A percentile compares a stretch with the other conserved stretches of the same genome.
These are phyloP conservation scores for Melanopsichium pennsylvanicum DNA, from an alignment of 1,284 basidiomycete genomes.

Conservation along the genomic window DNA sequence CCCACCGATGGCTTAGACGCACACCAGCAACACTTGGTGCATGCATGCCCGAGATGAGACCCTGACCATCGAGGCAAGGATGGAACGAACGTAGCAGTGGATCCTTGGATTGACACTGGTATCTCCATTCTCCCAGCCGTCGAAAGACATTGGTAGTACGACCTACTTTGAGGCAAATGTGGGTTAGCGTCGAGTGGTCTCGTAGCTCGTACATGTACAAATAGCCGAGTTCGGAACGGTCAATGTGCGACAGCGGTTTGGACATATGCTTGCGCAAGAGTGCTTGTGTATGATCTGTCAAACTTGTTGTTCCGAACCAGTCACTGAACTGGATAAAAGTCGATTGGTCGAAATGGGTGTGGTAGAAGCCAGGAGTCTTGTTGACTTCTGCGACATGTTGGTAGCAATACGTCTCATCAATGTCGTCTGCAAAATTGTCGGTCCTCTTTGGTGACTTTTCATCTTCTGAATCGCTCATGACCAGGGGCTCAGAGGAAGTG, in stretches of 20 bases:
- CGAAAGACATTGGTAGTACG: conserved; percentile 39
- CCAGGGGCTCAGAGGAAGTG: conserved; percentile 4
- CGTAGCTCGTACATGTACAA: conserved; percentile 54
- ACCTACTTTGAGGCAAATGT: conserved; percentile 50
- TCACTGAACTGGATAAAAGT: conserved; percentile 16
- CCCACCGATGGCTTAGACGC: conserved; percentile 44
- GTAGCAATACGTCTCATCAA: conserved; percentile 40
- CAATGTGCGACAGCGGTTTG: conserved; percentile 6
- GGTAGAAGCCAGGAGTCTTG: conserved; percentile 40
- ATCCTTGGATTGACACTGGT: conserved; percentile 42
- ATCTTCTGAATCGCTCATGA: conserved; percentile 15
- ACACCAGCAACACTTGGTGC: conserved; percentile 12
- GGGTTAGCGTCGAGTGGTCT: conserved; percentile 15
- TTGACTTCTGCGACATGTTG: conserved; percentile 54
- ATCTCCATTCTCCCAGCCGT: conserved; percentile 44
- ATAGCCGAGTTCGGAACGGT: conserved; percentile 38
- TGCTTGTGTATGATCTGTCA: conserved; percentile 27
- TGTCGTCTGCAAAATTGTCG: conserved; percentile 6
- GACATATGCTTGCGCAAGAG: conserved; percentile 36
- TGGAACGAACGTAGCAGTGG: conserved; percentile 26
- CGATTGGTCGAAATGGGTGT: not conserved
- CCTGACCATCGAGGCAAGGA: conserved; percentile 19
- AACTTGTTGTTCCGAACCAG: conserved; percentile 2
- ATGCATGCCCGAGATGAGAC: conserved; percentile 29
- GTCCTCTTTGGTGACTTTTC: too few species aligned